phyloP scores from a whole-genome alignment of 1,139 yeast species.

The Hansenula lynferdii region DNA sequence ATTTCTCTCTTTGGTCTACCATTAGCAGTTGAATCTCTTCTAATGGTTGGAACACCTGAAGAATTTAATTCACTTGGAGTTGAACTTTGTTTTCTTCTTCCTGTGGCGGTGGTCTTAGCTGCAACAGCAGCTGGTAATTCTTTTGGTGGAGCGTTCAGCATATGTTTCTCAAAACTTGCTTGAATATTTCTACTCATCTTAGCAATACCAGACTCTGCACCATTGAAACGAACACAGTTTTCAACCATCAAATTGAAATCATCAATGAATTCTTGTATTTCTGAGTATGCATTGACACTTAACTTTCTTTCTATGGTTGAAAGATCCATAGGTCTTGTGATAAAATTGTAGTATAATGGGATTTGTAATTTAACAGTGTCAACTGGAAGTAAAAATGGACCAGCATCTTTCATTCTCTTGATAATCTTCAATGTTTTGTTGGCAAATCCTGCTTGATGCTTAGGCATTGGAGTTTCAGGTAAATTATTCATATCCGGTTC shows the following conservation, averaged over 20 bases:
- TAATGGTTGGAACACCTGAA: slow-evolving; percentile 48
- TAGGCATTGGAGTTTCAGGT: slow-evolving; percentile 71
- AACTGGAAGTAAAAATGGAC: slow-evolving; percentile 86
- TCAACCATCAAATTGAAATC: slow-evolving; percentile 85
- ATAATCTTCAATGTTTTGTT: slow-evolving; percentile 70
- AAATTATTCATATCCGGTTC: slow-evolving; percentile 71
- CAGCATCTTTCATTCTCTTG: slow-evolving; percentile 87
- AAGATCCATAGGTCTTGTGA: slow-evolving; percentile 89
- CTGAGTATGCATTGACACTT: slow-evolving; percentile 61
- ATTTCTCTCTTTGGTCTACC: slow-evolving; percentile 90
- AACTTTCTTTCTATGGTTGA: slow-evolving; percentile 85
- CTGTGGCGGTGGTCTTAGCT: slow-evolving; percentile 20
- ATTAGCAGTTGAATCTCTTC: slow-evolving; percentile 59
- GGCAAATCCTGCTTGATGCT: slow-evolving; percentile 69
- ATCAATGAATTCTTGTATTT: slow-evolving; percentile 60
- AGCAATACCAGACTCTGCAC: slow-evolving; percentile 75
- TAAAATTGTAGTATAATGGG: slow-evolving; percentile 83
- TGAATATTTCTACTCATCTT: slow-evolving; percentile 89
- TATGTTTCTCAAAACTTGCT: slow-evolving; percentile 90
- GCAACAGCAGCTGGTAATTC: slow-evolving; percentile 43
- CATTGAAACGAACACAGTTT: slow-evolving; percentile 83
- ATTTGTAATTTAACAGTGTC: slow-evolving; percentile 84
- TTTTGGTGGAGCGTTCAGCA: slow-evolving; percentile 85
- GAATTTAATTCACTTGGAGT: slow-evolving; percentile 31
- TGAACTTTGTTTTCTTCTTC: slow-evolving; percentile 21